Evolutionary conservation across 805 yeast genomes (phyloP), one percentile per base, ranked within the genome.

Genomic region (Sugiyamaella boreocaroliniensis): DNA sequence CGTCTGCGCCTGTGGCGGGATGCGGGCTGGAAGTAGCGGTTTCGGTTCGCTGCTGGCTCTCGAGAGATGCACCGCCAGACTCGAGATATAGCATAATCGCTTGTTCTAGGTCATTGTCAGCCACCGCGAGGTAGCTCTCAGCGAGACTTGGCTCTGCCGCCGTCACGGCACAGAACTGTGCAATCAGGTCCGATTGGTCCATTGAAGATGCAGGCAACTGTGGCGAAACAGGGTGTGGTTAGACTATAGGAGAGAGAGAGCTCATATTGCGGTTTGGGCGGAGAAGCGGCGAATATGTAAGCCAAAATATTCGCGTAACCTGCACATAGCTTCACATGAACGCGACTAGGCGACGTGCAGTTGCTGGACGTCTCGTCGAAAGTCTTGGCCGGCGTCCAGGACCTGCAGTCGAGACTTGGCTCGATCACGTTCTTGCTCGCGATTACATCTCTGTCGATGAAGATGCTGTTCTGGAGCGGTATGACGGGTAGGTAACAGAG

Each of bases 11-110:
- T 48, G 43, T 8, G 42, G 15, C 49, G n/a, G 51, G 45, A 26
- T 29, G n/a, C 19, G 40, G 40, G 54, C 51, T 34, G 10, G 37
- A 49, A 19, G 19, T 6, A n/a, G 43, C 4, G 19, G 55, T 51
- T 8, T 44, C 47, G 44, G 53, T 48, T 16, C 47, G 54, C 15
- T 53, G 55, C 50, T 63, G 64, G 29, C 56, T 47, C 37, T 60
- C 65, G 4, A 63, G 55, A 9, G 69, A 52, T 14, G 64, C 71
- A 43, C 75, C 77, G 15, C 72, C 73, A 46, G 67, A 52, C 59
- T 93, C 98, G 70, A 86, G 83, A 68, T 72, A 93, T 44, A 93
- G 72, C 12, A 89, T 81, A 7, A 93, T 86, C 0, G 99, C 98
- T 18, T 81, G 78, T 53, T 90, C 96, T 34, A 92, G 65, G 65